A percentile compares a stretch with the other conserved stretches of the same genome.
phyloP scores from a whole-genome alignment of 2,329 filamentous ascomycete genomes.

The Sporothrix euskadiensis region DNA sequence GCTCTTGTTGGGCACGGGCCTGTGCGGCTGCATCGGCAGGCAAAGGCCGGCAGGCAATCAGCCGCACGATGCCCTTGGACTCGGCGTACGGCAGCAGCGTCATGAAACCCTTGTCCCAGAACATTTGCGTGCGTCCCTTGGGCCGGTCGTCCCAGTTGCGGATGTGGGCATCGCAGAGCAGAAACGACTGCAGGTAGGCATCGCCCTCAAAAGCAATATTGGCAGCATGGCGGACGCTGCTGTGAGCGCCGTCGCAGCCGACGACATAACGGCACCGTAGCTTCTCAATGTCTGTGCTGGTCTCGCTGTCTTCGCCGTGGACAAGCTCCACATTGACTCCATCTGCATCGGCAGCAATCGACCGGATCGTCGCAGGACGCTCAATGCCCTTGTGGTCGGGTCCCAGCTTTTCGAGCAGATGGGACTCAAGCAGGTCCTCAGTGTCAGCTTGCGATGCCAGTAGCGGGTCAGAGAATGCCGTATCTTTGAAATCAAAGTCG shows the following conservation, averaged over 20 bases:
- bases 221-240: slow-evolving; percentile 44
- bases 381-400: slow-evolving; percentile 43
- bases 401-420: slow-evolving; percentile 38
- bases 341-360: slow-evolving; percentile 28
- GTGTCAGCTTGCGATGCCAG: slow-evolving; percentile 36
- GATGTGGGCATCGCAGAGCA: slow-evolving; percentile 47
- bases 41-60: slow-evolving; percentile 30
- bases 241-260: slow-evolving; percentile 52
- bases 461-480: slow-evolving; percentile 33
- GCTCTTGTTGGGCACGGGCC: background rate
- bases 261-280: slow-evolving; percentile 46
- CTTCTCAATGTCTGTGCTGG: background rate
- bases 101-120: slow-evolving; percentile 41
- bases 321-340: slow-evolving; percentile 34
- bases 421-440: slow-evolving; percentile 40
- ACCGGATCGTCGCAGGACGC: slow-evolving; percentile 31
- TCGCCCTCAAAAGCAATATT: slow-evolving; percentile 46
- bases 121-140: slow-evolving; percentile 33
- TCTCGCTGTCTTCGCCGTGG: slow-evolving; percentile 25
- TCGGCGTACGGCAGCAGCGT: slow-evolving; percentile 40
- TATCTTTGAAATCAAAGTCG: slow-evolving; percentile 27
- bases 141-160: slow-evolving; percentile 29
- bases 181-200: slow-evolving; percentile 48
- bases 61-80: slow-evolving; percentile 30
- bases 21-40: background rate